A percentile compares a stretch with the other conserved stretches of the same genome.
Evolutionary conservation across 2,329 filamentous ascomycete species (phyloP).

Genomic region (Xylaria sp.): DNA sequence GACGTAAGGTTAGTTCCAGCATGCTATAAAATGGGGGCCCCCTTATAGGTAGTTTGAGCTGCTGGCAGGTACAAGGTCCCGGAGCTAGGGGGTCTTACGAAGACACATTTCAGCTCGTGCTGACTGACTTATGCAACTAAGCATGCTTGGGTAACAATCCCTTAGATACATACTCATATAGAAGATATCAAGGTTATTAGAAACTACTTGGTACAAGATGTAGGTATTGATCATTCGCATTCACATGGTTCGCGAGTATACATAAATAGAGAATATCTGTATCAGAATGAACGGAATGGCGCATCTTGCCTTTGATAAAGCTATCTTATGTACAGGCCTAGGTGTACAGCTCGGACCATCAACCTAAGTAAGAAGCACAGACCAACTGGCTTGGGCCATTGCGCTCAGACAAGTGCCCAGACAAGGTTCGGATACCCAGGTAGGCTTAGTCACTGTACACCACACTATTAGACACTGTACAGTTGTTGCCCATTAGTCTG

Average conservation of each 20-base stretch:
- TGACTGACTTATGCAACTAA: not conserved
- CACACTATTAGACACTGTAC: not conserved
- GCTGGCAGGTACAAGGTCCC: too few species aligned
- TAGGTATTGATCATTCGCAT: not conserved
- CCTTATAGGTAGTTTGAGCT: too few species aligned
- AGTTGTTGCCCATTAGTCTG: not conserved
- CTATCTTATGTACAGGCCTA: not conserved
- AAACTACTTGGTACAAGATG: not conserved
- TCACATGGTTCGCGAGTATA: not conserved
- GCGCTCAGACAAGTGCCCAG: not conserved
- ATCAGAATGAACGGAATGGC: not conserved
- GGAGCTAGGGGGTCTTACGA: too few species aligned
- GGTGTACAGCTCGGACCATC: too few species aligned
- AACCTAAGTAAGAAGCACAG: too few species aligned
- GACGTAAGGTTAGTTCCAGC: too few species aligned
- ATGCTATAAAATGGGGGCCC: too few species aligned
- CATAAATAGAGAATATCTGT: not conserved
- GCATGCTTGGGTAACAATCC: too few species aligned
- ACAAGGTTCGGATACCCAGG: not conserved
- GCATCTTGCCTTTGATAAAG: not conserved
- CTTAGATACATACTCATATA: not conserved
- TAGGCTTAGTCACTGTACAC: not conserved
- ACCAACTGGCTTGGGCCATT: not conserved
- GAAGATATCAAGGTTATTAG: too few species aligned
- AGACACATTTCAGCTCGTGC: too few species aligned